phyloP scores from a whole-genome alignment of 2,329 filamentous ascomycete genomes.

The Aspergillus fumigatus region DNA sequence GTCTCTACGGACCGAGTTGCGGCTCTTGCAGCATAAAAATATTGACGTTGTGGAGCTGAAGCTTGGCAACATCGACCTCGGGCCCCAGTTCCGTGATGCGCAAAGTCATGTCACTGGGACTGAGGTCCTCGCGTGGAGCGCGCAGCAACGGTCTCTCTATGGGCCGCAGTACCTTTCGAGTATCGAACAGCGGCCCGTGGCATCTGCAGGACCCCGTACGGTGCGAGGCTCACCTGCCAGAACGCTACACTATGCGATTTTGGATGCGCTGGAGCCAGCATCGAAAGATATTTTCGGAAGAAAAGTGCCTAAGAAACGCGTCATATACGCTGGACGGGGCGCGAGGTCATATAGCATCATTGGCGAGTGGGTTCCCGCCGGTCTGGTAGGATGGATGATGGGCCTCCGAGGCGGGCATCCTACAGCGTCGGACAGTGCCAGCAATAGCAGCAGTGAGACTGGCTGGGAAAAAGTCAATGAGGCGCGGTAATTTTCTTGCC shows the following conservation, averaged over 20 bases:
- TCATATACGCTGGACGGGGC: conserved; percentile 78
- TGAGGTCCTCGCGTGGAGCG: conserved; percentile 59
- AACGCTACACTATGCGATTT: conserved; percentile 79
- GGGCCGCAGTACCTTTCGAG: conserved; percentile 40
- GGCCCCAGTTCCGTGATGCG: conserved; percentile 50
- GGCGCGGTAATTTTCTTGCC: conserved; percentile 6
- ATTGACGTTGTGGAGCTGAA: conserved; percentile 81
- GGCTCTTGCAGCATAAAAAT: conserved; percentile 56
- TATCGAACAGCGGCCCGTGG: conserved; percentile 39
- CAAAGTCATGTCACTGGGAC: conserved; percentile 41
- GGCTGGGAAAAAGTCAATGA: conserved; percentile 30
- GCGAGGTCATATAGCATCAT: conserved; percentile 81
- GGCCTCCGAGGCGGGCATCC: conserved; percentile 54
- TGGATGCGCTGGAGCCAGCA: conserved; percentile 70
- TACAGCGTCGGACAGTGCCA: conserved; percentile 19
- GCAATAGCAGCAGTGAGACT: conserved; percentile 31
- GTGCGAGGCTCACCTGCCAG: conserved; percentile 66
- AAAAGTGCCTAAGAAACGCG: conserved; percentile 41
- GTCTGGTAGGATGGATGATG: conserved; percentile 90
- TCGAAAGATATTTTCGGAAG: conserved; percentile 37
- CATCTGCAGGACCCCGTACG: conserved; percentile 33
- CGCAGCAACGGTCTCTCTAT: conserved; percentile 50
- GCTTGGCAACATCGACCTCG: conserved; percentile 85
- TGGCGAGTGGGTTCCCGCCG: conserved; percentile 70
- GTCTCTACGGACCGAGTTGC: conserved; percentile 73